Conservation (phyloP, 371 early-diverging fungal species). For the Lichtheimia ramosa region DNA sequence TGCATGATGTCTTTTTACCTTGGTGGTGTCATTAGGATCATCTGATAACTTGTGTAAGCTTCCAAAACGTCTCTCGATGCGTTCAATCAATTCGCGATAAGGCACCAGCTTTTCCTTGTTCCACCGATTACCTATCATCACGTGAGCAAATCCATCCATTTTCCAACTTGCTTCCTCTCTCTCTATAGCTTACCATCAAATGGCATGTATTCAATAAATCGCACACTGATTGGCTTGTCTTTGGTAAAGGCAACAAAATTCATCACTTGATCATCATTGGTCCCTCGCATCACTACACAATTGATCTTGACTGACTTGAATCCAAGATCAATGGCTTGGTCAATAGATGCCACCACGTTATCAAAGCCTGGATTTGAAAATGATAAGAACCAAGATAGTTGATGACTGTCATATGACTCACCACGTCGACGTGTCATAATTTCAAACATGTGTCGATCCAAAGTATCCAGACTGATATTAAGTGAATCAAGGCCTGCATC, state of each 20-base stretch:
- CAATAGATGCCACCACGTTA: slow-evolving; percentile 73
- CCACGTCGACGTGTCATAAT: slow-evolving; percentile 86
- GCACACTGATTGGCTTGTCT: slow-evolving; percentile 70
- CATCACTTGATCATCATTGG: slow-evolving; percentile 83
- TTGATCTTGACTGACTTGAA: slow-evolving; percentile 85
- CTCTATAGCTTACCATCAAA: slow-evolving; percentile 74
- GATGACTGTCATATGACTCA: slow-evolving; percentile 1
- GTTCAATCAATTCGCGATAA: slow-evolving; percentile 71
- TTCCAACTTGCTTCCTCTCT: too few species aligned
- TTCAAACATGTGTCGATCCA: slow-evolving; percentile 85
- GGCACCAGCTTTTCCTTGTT: slow-evolving; percentile 80
- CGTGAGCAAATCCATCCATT: not conserved
- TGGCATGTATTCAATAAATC: slow-evolving; percentile 98
- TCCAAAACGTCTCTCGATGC: slow-evolving; percentile 59
- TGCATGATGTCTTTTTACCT: slow-evolving; percentile 58
- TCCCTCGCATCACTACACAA: slow-evolving; percentile 83
- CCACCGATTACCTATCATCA: slow-evolving; percentile 80
- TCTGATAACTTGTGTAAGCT: slow-evolving; percentile 64
- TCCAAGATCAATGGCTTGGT: slow-evolving; percentile 63
- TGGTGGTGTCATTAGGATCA: slow-evolving; percentile 85
- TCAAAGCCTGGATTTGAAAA: slow-evolving; percentile 57
- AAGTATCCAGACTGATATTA: slow-evolving; percentile 90
- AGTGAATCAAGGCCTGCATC: slow-evolving; percentile 80
- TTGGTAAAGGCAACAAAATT: slow-evolving; percentile 84
- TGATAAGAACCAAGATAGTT: too few species aligned